A percentile compares a stretch with the other conserved stretches of the same genome.
phyloP scores from a whole-genome alignment of 495 filamentous ascomycete genomes.

The Hypoxylon crocopeplum region DNA sequence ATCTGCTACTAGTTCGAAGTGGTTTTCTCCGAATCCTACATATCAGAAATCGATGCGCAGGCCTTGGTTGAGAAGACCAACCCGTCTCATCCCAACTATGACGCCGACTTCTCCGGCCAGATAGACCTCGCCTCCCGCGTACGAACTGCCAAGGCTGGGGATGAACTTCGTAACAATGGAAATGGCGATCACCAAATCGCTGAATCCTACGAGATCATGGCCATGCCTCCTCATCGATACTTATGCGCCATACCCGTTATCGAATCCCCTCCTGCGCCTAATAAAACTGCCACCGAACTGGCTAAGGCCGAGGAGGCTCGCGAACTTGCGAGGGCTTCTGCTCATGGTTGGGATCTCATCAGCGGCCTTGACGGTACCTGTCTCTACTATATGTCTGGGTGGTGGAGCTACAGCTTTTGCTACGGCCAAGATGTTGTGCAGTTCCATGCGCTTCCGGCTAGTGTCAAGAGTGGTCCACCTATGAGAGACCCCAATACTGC shows the following conservation, averaged over 20 bases:
- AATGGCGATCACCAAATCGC: constrained; percentile 34
- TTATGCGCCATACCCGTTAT: constrained; percentile 87
- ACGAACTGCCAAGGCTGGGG: constrained; percentile 37
- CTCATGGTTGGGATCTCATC: constrained; percentile 89
- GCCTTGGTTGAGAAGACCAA: constrained; percentile 56
- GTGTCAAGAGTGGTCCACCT: constrained; percentile 65
- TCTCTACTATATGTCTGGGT: constrained; percentile 88
- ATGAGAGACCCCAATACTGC: constrained; percentile 78
- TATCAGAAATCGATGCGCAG: constrained; percentile 74
- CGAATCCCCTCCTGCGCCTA: constrained; percentile 55
- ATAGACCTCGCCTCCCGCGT: constrained; percentile 46
- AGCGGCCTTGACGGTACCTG: constrained; percentile 85
- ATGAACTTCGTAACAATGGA: constrained; percentile 6
- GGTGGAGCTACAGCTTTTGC: constrained; percentile 98
- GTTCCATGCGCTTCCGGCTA: constrained; percentile 81
- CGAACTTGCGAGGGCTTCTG: constrained; percentile 82
- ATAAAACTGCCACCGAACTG: constrained; percentile 66
- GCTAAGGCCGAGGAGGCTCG: constrained; percentile 79
- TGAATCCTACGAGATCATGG: constrained; percentile 76
- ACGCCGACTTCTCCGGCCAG: constrained; percentile 41
- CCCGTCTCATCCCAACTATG: constrained; percentile 38
- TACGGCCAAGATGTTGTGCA: constrained; percentile 88
- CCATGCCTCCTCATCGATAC: constrained; percentile 71
- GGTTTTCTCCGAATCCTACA: constrained; percentile 73
- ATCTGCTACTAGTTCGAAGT: constrained; percentile 72